These are phyloP conservation scores for Pholiota molesta DNA, from an alignment of 768 basidiomycete species.

Conservation along the genomic window DNA sequence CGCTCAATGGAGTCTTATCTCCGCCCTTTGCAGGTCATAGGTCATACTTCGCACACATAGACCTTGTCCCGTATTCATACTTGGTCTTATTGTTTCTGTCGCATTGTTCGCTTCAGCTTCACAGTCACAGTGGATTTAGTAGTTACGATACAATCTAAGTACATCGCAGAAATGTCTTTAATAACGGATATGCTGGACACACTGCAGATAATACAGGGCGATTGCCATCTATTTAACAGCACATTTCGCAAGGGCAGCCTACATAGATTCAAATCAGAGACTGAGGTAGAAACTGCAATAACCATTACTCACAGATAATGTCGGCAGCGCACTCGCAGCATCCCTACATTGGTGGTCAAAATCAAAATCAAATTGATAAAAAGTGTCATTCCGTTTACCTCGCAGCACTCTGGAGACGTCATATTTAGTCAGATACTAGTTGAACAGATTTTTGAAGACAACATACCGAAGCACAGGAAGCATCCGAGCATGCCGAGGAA, in stretches of 20 bases:
- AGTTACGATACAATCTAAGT: neutral
- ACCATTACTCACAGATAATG: constrained; percentile 61
- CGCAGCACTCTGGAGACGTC: constrained; percentile 62
- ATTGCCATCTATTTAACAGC: constrained; percentile 45
- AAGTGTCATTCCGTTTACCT: constrained; percentile 42
- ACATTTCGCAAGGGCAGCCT: constrained; percentile 86
- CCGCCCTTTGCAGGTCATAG: no score
- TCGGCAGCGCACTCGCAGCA: constrained; percentile 74
- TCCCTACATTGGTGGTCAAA: constrained; percentile 38
- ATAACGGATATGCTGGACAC: no score
- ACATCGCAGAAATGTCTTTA: neutral
- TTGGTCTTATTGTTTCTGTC: no score
- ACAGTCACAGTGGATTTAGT: no score
- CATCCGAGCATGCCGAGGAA: constrained; percentile 62
- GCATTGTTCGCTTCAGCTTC: no score
- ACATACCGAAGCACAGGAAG: constrained; percentile 75
- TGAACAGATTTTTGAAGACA: neutral
- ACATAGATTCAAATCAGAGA: neutral
- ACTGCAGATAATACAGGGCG: neutral
- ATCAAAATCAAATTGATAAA: constrained; percentile 1
- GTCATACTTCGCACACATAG: no score
- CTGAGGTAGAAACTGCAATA: neutral
- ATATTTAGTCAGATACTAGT: neutral
- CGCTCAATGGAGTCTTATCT: no score
- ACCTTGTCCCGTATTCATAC: no score